Conservation (phyloP, 805 yeast species). For the Nakazawaea wyomingensis region DNA sequence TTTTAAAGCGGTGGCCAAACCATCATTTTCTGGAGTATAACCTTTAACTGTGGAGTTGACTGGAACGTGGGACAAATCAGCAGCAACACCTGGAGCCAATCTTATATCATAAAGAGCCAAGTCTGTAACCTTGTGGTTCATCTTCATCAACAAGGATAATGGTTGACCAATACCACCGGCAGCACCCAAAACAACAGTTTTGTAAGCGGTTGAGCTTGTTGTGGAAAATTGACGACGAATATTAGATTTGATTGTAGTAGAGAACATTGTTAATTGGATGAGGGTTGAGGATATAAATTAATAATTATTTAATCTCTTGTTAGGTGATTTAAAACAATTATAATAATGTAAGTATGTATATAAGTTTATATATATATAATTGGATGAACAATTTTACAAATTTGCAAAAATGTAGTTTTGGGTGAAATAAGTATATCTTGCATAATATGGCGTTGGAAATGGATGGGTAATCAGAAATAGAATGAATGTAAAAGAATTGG, state of each 20-base stretch:
- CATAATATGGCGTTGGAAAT: no score
- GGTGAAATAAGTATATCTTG: no score
- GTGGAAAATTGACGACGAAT: conserved; percentile 59
- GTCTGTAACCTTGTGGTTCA: conserved; percentile 82
- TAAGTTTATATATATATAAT: no score
- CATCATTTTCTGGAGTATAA: conserved; percentile 75
- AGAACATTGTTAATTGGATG: conserved; percentile 37
- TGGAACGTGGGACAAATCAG: conserved; percentile 91
- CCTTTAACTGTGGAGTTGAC: conserved; percentile 87
- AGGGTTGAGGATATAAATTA: not conserved
- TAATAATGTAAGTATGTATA: no score
- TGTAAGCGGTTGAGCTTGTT: conserved; percentile 61
- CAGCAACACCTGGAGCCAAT: conserved; percentile 96
- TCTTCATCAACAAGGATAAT: conserved; percentile 73
- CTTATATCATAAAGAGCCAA: conserved; percentile 83
- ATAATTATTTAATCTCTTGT: no score
- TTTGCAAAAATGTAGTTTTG: no score
- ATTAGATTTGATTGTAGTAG: conserved; percentile 42
- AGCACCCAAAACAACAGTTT: conserved; percentile 78
- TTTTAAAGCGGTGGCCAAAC: conserved; percentile 63
- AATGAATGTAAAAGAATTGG: no score
- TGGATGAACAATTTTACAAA: no score
- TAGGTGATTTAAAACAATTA: no score
- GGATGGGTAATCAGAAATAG: no score
- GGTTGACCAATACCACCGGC: conserved; percentile 97